Evolutionary conservation across 805 yeast genomes (phyloP), one percentile per base, ranked within the genome.

Genomic region (Saccharomycopsis synnaedendra): DNA sequence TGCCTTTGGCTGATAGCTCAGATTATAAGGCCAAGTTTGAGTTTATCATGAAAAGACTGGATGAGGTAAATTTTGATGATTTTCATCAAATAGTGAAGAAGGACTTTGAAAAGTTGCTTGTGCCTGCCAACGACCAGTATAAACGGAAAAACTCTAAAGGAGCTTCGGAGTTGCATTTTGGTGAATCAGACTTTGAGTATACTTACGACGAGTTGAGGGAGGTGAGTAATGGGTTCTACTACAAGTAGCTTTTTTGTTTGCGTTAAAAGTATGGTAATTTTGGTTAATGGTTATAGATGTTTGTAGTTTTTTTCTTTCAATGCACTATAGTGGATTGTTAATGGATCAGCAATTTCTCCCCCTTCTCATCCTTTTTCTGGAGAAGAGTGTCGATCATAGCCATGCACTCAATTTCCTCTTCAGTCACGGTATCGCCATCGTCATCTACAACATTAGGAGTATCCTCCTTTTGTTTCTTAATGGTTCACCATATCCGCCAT

Each of bases 201-300:
- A 43, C 28, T 11, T 45, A 45, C 28, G 47, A 45, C 10, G 48
- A 45, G 49, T 30, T 45, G 27, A 11, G 28, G 37, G 50, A n/a
- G 48, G 35, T 43, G 10, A 39, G 41, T 27, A 32, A 29, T 4
- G 49, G 39, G 28, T 45, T 45, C 28, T 45, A 45, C 43, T 45
- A 45, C 11, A 42, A 19, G 19, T 19, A 19, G 19, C 19, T 27
- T 27, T 43, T 19, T 19, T 19, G 19, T 19, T 19, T 19, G 19
- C 2, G 19, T 19, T 19, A 19, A 19, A 19, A 19, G 19, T 19
- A 19, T 19, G 19, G 19, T 19, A 19, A 19, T 19, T 19, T 19
- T 19, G 19, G 19, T 19, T 19, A 19, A 19, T 19, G 2, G 19
- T 19, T 19, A 19, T 19, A 19, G 19, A 19, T 19, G 19, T 19